Evolutionary conservation across 495 filamentous ascomycete genomes (phyloP).

Genomic region (Alectoria sarmentosa): DNA sequence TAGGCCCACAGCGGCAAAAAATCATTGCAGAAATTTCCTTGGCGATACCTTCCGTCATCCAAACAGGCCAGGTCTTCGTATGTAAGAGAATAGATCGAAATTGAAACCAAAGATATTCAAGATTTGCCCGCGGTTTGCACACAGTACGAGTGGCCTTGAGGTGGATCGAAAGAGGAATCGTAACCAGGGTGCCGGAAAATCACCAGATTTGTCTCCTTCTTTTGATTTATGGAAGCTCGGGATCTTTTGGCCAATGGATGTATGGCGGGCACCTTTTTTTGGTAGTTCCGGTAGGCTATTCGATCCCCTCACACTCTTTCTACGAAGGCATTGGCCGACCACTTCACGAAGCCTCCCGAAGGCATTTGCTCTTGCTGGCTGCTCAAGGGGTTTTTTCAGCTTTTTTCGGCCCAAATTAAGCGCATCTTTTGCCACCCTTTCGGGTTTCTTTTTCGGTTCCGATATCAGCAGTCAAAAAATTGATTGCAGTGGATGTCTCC

Average conservation of each 20-base stretch:
- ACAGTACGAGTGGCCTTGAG: not conserved
- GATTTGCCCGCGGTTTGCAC: not conserved
- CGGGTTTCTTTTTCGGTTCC: not conserved
- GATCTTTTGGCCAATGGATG: not conserved
- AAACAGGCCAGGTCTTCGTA: too few relatives aligned
- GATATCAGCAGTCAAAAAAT: not conserved
- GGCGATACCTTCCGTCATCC: not conserved
- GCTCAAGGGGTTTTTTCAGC: too few relatives aligned
- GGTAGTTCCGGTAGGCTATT: not conserved
- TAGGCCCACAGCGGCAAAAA: too few relatives aligned
- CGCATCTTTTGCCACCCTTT: not conserved
- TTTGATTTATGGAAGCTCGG: not conserved
- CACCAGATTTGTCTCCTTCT: not conserved
- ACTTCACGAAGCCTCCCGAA: not conserved
- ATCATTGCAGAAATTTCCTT: too few relatives aligned
- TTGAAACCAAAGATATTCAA: too few relatives aligned
- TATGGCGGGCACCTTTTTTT: not conserved
- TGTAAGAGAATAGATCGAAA: too few relatives aligned
- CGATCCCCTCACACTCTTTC: not conserved
- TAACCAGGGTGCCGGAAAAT: not conserved
- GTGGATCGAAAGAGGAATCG: not conserved
- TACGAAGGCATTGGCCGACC: too few relatives aligned
- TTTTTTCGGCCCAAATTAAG: not conserved
- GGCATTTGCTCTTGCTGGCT: not conserved
- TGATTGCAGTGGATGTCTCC: not conserved